These are phyloP conservation scores for Trichoderma brevicompactum DNA, from an alignment of 2,329 filamentous ascomycete genomes.

Conservation along the genomic window DNA sequence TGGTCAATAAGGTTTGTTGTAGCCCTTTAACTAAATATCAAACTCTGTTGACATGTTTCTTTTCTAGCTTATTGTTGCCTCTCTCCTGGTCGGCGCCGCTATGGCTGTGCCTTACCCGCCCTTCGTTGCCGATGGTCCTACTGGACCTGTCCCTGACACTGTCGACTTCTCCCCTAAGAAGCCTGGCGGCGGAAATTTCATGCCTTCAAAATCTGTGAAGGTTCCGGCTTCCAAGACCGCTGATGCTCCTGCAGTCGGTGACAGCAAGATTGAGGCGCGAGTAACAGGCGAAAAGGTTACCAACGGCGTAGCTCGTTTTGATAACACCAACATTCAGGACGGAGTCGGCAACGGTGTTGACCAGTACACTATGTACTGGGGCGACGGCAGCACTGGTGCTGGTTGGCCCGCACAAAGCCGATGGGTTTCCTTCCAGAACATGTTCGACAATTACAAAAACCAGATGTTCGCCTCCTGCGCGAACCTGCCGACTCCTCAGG, in stretches of 20 bases:
- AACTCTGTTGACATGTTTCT: neutral
- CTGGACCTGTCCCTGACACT: conserved; percentile 7
- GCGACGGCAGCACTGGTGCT: conserved; percentile 18
- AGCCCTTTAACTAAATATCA: neutral
- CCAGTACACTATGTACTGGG: conserved; percentile 36
- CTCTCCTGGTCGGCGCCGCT: conserved; percentile 12
- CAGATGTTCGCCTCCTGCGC: conserved; percentile 31
- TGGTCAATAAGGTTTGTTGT: conserved; percentile 15
- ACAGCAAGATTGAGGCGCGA: neutral
- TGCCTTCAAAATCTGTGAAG: conserved; percentile 12
- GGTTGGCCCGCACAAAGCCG: conserved; percentile 27
- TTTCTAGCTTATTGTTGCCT: conserved; percentile 15
- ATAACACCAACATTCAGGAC: conserved; percentile 28
- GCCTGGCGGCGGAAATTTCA: conserved; percentile 9
- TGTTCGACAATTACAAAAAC: conserved; percentile 35
- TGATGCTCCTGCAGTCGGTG: neutral
- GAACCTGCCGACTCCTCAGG: conserved; percentile 24
- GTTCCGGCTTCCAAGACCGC: conserved; percentile 7
- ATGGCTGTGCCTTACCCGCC: conserved; percentile 23
- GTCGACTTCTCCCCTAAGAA: conserved; percentile 22
- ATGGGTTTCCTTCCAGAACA: conserved; percentile 28
- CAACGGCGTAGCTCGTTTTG: conserved; percentile 7
- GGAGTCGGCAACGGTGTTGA: conserved; percentile 35
- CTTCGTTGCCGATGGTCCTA: neutral
- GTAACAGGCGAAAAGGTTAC: conserved; percentile 20